Percentiles rank a stretch among this genome's conserved stretches.
Evolutionary conservation across 495 filamentous ascomycete genomes (phyloP).

Genomic region (Neurospora sp.): DNA sequence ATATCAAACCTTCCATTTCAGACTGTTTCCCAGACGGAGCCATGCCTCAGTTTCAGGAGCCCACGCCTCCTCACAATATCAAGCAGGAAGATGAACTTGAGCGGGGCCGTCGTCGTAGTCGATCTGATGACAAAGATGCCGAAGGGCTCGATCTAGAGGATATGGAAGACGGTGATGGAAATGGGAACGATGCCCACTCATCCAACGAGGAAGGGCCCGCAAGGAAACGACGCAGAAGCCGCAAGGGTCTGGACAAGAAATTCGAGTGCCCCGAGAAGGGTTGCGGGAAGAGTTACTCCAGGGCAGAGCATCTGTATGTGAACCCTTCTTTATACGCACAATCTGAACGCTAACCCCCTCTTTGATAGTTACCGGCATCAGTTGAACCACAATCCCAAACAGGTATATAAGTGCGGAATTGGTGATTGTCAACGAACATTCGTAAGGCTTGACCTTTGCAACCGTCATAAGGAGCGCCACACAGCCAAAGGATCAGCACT

Average conservation of each 20-base stretch:
- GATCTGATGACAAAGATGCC: constrained; percentile 34
- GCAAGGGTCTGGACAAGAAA: constrained; percentile 87
- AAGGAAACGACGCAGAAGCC: constrained; percentile 70
- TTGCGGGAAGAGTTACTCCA: constrained; percentile 92
- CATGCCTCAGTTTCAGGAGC: constrained; percentile 34
- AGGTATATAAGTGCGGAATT: constrained; percentile 92
- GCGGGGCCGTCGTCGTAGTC: constrained; percentile 37
- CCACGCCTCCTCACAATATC: constrained; percentile 29
- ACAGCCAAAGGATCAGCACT: constrained; percentile 93
- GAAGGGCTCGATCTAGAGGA: constrained; percentile 31
- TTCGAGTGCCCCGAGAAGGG: constrained; percentile 84
- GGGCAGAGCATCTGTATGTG: constrained; percentile 82
- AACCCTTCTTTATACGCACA: background rate
- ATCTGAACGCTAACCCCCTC: constrained; percentile 12
- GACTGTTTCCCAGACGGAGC: constrained; percentile 24
- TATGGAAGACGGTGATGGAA: constrained; percentile 25
- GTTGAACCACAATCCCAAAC: constrained; percentile 91
- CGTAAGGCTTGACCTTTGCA: constrained; percentile 88
- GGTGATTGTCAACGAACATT: constrained; percentile 85
- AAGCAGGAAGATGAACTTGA: constrained; percentile 37
- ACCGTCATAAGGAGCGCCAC: constrained; percentile 88
- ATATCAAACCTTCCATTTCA: constrained; percentile 28
- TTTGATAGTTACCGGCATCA: constrained; percentile 66
- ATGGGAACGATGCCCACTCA: constrained; percentile 34
- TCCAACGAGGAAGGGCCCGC: constrained; percentile 46